Evolutionary conservation across 306 rosid species (phyloP), one percentile per base, ranked within the genome.

Genomic region (Castanea mollissima): DNA sequence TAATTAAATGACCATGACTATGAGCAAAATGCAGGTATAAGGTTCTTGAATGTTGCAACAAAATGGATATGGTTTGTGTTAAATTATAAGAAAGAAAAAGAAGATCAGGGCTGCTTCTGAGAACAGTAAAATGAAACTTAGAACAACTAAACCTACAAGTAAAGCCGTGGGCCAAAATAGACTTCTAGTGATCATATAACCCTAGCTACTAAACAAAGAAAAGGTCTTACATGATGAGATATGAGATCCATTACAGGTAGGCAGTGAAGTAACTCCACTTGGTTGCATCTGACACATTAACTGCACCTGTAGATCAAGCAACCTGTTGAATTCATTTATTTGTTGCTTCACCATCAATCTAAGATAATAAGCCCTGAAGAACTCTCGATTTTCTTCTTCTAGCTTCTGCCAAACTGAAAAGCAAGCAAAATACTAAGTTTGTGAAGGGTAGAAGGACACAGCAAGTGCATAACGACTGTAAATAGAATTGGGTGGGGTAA

Each of bases 331-430:
- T 78, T 95, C 91, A 19, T 71, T 5, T 55, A 95, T 95, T 89
- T 95, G 99, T 78, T 92, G 87, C 92, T 91, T 91, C 87, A 95
- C 89, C 85, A 82, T 74, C 86, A 95, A 77, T 73, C 98, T 91
- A 82, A 91, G 86, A 82, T 92, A 88, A 83, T 95, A 95, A 70
- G 99, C 96, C 82, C 77, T 86, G 85, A 95, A 95, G 83, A 95
- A 92, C 35, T 95, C 97, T 70, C 74, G 91, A 86, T 95, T 95
- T 83, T 95, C 96, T 83, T 92, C 96, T 86, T 95, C 93, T 63
- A 95, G 99, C 87, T 85, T 92, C 87, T 91, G 94, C 98, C 98
- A 95, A 82, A 95, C 99, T 95, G 93, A 69, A 79, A 86, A 73
- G 35, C 20, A 85, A 85, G 32, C 69, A 77, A 64, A 76, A 20